phyloP scores from a whole-genome alignment of 306 rosid genomes.

The Sicyos edulis region DNA sequence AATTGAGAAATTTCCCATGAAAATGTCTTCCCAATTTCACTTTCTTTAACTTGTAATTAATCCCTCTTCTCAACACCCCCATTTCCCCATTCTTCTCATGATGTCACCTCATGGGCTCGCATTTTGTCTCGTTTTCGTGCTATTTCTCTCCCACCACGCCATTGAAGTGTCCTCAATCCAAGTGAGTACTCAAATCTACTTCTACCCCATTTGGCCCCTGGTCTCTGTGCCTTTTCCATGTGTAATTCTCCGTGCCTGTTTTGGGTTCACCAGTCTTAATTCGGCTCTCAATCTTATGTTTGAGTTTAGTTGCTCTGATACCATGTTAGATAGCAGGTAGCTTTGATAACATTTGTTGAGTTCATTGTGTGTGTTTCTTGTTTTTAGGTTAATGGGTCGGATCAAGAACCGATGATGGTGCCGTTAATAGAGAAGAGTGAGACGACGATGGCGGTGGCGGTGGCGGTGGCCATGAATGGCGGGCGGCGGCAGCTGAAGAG shows the following conservation, averaged over 20 bases:
- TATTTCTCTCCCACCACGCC: slow-evolving; percentile 24
- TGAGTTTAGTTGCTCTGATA: background rate
- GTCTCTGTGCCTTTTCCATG: no score
- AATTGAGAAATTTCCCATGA: no score
- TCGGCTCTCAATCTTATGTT: no score
- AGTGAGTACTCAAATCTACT: slow-evolving; percentile 36
- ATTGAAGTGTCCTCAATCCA: slow-evolving; percentile 31
- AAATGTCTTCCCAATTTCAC: background rate
- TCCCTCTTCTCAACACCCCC: no score
- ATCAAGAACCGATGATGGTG: slow-evolving; percentile 40
- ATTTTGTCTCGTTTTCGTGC: slow-evolving; percentile 50
- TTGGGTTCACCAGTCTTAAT: no score
- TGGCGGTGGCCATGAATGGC: slow-evolving; percentile 40
- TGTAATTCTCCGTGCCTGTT: no score
- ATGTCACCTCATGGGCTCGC: slow-evolving; percentile 24
- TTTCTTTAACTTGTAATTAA: no score
- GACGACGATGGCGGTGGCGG: slow-evolving; percentile 42
- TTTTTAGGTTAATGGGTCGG: slow-evolving; percentile 57
- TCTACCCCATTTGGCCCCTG: no score
- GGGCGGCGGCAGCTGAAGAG: slow-evolving; percentile 76
- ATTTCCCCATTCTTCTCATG: no score
- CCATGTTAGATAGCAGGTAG: no score
- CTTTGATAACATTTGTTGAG: no score
- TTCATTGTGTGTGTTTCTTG: no score
- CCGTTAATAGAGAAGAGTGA: slow-evolving; percentile 52